phyloP scores from a whole-genome alignment of 441 rosid genomes.

The Francoa sonchifolia region DNA sequence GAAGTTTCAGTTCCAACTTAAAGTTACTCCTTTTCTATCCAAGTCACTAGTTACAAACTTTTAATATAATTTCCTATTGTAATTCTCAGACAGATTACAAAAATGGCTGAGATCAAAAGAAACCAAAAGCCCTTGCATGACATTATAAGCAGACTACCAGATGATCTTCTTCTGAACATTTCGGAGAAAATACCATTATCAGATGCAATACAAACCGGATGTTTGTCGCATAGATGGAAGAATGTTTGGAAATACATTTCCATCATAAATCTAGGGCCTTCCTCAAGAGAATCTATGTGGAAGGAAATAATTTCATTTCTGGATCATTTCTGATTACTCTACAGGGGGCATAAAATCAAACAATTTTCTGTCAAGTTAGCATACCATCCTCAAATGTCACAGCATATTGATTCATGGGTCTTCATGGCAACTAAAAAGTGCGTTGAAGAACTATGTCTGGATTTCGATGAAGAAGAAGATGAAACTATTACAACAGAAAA shows the following conservation, averaged over 20 bases:
- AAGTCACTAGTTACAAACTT: too few relatives aligned
- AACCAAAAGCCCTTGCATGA: too few relatives aligned
- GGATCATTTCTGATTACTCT: not conserved
- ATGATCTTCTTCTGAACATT: conserved; percentile 3
- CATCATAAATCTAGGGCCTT: conserved; percentile 3
- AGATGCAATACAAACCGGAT: conserved; percentile 3
- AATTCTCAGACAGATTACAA: too few relatives aligned
- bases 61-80: too few relatives aligned
- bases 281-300: not conserved
- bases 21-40: too few relatives aligned
- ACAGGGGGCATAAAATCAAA: not conserved
- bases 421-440: not conserved
- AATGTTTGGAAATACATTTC: conserved; percentile 7
- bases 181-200: conserved; percentile 2
- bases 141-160: conserved; percentile 6
- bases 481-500: not conserved
- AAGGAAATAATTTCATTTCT: conserved; percentile 1
- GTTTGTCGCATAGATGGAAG: conserved; percentile 4
- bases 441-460: conserved; percentile 3
- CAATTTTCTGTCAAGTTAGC: not conserved
- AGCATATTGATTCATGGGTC: conserved; percentile 4
- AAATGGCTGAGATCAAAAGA: too few relatives aligned
- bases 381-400: conserved; percentile 3
- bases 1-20: too few relatives aligned
- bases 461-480: not conserved